Evolutionary conservation across 2,329 filamentous ascomycete species (phyloP).

Genomic region (Monosporascus sp.): DNA sequence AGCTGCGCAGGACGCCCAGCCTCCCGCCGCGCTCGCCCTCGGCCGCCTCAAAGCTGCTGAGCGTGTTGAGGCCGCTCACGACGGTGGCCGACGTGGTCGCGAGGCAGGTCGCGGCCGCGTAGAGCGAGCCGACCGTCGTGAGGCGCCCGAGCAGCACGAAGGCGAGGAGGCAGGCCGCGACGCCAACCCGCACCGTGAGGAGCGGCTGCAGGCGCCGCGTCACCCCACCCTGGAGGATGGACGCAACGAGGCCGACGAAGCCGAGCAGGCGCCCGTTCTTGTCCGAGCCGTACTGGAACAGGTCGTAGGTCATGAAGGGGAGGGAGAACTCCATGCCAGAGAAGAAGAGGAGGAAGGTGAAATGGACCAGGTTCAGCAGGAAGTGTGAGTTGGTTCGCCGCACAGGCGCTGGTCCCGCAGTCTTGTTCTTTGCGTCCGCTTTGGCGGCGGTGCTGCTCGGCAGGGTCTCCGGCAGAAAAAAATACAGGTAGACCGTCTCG

Average conservation of each 20-base stretch:
- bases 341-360: constrained; percentile 92
- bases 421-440: constrained; percentile 13
- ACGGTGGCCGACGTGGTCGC: constrained; percentile 92
- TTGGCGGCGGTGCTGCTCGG: constrained; percentile 45
- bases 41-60: constrained; percentile 83
- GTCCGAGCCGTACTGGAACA: constrained; percentile 75
- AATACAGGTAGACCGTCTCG: constrained; percentile 85
- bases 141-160: constrained; percentile 75
- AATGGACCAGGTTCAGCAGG: constrained; percentile 78
- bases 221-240: constrained; percentile 87
- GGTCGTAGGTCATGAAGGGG: constrained; percentile 93
- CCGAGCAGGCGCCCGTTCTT: constrained; percentile 83
- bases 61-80: constrained; percentile 85
- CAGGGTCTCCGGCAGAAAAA: constrained; percentile 79
- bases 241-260: constrained; percentile 85
- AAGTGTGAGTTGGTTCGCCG: constrained; percentile 75
- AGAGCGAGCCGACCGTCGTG: constrained; percentile 63
- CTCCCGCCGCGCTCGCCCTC: constrained; percentile 79
- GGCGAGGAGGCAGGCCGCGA: constrained; percentile 68
- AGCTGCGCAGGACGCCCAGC: constrained; percentile 72
- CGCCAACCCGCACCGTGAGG: constrained; percentile 71
- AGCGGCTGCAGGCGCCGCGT: constrained; percentile 81
- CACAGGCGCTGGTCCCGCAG: constrained; percentile 17
- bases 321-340: constrained; percentile 97
- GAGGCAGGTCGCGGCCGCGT: constrained; percentile 74